Evolutionary conservation across 1,284 basidiomycete genomes (phyloP), one percentile per base, ranked within the genome.

Genomic region (Xerocomus amazonicus): DNA sequence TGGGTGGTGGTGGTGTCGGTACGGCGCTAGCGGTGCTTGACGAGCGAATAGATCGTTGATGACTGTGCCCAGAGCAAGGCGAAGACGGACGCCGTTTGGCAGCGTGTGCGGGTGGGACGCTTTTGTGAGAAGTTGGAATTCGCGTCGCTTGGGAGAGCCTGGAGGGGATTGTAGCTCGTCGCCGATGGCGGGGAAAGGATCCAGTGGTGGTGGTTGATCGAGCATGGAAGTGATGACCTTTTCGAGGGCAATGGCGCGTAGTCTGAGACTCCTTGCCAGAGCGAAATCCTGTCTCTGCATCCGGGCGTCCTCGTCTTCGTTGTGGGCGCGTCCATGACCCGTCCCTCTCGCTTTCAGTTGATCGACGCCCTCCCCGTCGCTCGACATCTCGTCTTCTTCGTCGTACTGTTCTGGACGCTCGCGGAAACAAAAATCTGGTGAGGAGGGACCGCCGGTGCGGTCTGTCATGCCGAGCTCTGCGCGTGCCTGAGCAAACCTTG

Each of bases 381-480:
- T 84, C 19, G 69, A 71, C 3, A 71, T 67, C 54, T 87, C 81
- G 17, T 84, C 81, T 9, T 84, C 83, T 60, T 87, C 83, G 52
- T 87, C 83, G 55, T 79, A 88, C 53, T 80, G 81, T 59, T 87
- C 86, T 34, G 86, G 86, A 23, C 85, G 75, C 55, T 77, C 75
- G 23, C 84, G 76, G 61, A 84, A 78, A 6, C 63, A 60, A 57
- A 81, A 82, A 57, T 84, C 75, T 8, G 73, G 56, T 1, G 80
- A 77, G 0, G 75, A 72, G 4, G 78, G 72, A 2, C 84, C 85
- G 12, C 85, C 86, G 1, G 85, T 83, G 54, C 80, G 79, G 65
- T 87, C 81, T n/a, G 84, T 80, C 83, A 90, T 84, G 44, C 87
- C 82, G 26, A 91, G 78, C 64, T 90, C 89, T 35, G 86, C 86